Evolutionary conservation across 1,139 yeast species (phyloP).

Genomic region (Taphrina deformans): DNA sequence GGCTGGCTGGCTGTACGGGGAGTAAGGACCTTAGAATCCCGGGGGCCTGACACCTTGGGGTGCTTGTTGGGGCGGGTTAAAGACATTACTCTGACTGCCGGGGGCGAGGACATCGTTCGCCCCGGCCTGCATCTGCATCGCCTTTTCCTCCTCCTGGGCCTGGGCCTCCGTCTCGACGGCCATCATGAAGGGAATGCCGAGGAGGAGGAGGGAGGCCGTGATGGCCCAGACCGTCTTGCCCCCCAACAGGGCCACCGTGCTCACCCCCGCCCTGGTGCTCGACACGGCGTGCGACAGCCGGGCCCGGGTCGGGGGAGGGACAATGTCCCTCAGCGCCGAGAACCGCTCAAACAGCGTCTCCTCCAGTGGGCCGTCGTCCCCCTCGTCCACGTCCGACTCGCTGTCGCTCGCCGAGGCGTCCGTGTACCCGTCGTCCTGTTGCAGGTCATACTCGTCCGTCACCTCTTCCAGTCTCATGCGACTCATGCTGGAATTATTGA

Average conservation of each 20-base stretch:
- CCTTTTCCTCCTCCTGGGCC: constrained; percentile 58
- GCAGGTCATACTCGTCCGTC: constrained; percentile 36
- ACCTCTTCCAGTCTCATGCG: constrained; percentile 33
- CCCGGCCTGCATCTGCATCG: constrained; percentile 58
- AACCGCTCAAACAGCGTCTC: constrained; percentile 87
- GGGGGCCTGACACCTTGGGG: constrained; percentile 32
- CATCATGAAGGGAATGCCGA: constrained; percentile 57
- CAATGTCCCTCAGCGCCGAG: constrained; percentile 84
- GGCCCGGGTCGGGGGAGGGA: constrained; percentile 83
- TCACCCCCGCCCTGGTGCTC: constrained; percentile 48
- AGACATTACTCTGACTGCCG: constrained; percentile 18
- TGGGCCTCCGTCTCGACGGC: constrained; percentile 73
- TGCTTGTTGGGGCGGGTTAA: constrained; percentile 23
- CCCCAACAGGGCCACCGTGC: constrained; percentile 51
- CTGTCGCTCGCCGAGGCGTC: constrained; percentile 34
- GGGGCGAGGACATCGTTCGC: constrained; percentile 32
- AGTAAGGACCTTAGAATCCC: constrained; percentile 25
- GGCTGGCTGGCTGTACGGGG: too few species aligned
- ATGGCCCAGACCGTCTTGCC: constrained; percentile 82
- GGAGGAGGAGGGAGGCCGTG: constrained; percentile 76
- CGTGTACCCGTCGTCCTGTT: constrained; percentile 22
- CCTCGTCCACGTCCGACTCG: constrained; percentile 49
- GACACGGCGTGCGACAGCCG: constrained; percentile 46
- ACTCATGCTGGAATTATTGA: constrained; percentile 3
- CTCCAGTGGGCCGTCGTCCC: constrained; percentile 72